A percentile compares a stretch with the other conserved stretches of the same genome.
Conservation (phyloP, 257 asterid species). For the Scutellaria barbata region DNA sequence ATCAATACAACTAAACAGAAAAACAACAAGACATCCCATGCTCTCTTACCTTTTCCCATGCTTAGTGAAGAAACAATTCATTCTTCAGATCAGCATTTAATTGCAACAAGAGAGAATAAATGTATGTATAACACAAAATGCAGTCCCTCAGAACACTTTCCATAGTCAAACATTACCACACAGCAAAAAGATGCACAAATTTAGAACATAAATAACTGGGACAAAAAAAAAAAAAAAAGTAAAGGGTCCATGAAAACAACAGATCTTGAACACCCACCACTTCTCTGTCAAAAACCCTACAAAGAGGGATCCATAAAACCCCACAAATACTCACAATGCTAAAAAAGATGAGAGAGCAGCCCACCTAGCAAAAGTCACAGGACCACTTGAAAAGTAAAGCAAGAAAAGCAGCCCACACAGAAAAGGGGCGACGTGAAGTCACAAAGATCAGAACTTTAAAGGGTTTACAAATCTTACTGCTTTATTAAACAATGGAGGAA, state of each 20-base stretch:
- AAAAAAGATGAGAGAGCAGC: conserved; percentile 46
- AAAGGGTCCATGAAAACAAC: conserved; percentile 63
- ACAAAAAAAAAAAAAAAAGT: conserved; percentile 22
- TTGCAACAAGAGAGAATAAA: conserved; percentile 32
- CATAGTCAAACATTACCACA: conserved; percentile 50
- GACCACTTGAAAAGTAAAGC: conserved; percentile 60
- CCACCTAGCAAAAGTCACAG: conserved; percentile 52
- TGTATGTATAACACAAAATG: conserved; percentile 47
- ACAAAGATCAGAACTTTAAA: conserved; percentile 69
- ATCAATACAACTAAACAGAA: conserved; percentile 28
- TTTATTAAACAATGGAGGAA: conserved; percentile 39
- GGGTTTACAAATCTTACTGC: conserved; percentile 34
- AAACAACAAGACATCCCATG: conserved; percentile 19
- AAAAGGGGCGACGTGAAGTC: conserved; percentile 55
- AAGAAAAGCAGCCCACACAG: conserved; percentile 47
- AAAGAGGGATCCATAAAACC: conserved; percentile 56
- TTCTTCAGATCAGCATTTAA: conserved; percentile 36
- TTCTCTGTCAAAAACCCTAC: conserved; percentile 61
- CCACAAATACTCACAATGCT: conserved; percentile 56
- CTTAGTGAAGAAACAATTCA: conserved; percentile 21
- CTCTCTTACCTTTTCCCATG: conserved; percentile 33
- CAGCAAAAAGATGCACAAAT: conserved; percentile 51
- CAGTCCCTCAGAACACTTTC: conserved; percentile 42
- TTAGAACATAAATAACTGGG: conserved; percentile 43
- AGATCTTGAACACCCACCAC: conserved; percentile 78